Evolutionary conservation across 2,329 filamentous ascomycete genomes (phyloP).

Genomic region (Escovopsis sp.): DNA sequence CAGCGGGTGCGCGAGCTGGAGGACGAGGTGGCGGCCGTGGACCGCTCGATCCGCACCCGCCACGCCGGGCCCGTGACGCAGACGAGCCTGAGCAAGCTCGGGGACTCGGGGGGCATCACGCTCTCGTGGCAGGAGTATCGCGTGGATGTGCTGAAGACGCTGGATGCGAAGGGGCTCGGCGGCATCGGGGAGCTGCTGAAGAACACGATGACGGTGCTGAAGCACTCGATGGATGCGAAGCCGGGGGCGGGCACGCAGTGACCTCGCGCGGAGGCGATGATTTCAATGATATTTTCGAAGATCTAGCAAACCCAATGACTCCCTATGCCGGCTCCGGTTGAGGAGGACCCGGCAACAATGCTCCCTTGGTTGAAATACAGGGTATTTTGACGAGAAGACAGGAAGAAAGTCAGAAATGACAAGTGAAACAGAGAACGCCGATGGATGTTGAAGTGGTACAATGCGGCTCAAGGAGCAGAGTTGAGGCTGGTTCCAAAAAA

Average conservation of each 20-base stretch:
- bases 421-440: neutral
- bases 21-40: constrained; percentile 33
- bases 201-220: constrained; percentile 65
- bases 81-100: constrained; percentile 46
- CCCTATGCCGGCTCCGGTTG: constrained; percentile 5
- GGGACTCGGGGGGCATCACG: constrained; percentile 47
- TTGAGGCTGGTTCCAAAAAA: constrained; percentile 16
- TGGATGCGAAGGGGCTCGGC: constrained; percentile 47
- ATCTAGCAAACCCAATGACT: neutral
- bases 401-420: constrained; percentile 4
- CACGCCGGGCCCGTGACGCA: constrained; percentile 59
- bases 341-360: constrained; percentile 4
- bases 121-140: constrained; percentile 63
- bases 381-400: constrained; percentile 18
- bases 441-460: constrained; percentile 15
- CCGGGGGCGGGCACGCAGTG: constrained; percentile 8
- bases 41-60: constrained; percentile 27
- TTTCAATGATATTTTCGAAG: too few species aligned
- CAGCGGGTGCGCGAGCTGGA: constrained; percentile 41
- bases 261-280: neutral
- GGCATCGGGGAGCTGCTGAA: constrained; percentile 63
- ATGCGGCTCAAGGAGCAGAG: constrained; percentile 13
- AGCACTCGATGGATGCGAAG: constrained; percentile 28
- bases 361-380: constrained; percentile 20
- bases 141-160: constrained; percentile 52